Evolutionary conservation across 176 grass and related monocot genomes (phyloP), one percentile per base, ranked within the genome.

Genomic region (Triticum urartu): DNA sequence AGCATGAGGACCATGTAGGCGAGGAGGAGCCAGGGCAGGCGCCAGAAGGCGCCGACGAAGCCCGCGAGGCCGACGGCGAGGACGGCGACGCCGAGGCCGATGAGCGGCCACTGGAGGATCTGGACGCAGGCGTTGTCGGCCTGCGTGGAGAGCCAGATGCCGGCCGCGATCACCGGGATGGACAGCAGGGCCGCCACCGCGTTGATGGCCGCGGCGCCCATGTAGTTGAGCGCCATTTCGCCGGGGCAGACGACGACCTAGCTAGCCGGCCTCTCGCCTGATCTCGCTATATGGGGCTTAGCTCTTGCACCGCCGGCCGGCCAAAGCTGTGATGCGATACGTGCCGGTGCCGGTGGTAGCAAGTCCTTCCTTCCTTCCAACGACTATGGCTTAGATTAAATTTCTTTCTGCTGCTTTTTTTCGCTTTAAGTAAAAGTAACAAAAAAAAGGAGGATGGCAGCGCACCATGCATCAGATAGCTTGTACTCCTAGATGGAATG

Each of bases 101-200:
- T 48, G 68, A 98, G 61, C 0, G 93, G 95, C 93, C 93, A 98
- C 86, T 95, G 91, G 56, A 98, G 85, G 39, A 95, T n/a, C 18
- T 91, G 90, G 24, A 98, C 62, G 86, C 95, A 98, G 59, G 89
- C 86, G 86, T 90, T 91, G 78, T 92, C 91, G 5, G 78, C 32
- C 36, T 95, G 89, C n/a, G 82, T 82, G 15, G 95, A 90, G 22
- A 98, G 83, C 95, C 93, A 98, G 68, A 94, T 89, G 84, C 93
- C 95, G 17, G 84, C 78, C 1, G 68, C 93, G 68, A 98, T 89
- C 36, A 98, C 75, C 17, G 95, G 93, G 68, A 98, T 81, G 81
- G 95, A 92, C 21, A 98, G 88, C 26, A 98, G 89, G 66, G 92
- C 78, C 21, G 89, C 93, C 7, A 86, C 68, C 6, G 90, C 85